Evolutionary conservation across 2,329 filamentous ascomycete genomes (phyloP), one percentile per base, ranked within the genome.

Genomic region (Pestalotiopsis sp.): DNA sequence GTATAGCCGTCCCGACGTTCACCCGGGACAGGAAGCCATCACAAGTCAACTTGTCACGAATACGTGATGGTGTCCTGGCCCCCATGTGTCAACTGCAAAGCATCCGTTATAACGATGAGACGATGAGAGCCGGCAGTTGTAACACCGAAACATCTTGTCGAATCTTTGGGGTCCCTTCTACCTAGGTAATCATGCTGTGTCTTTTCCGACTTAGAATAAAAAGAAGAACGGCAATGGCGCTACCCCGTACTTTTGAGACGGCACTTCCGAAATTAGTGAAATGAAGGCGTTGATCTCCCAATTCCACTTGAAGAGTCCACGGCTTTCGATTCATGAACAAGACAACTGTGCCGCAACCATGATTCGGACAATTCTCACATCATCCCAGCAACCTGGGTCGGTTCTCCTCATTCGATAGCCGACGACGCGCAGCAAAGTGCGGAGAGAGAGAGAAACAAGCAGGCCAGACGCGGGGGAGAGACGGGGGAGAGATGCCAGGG

Each of bases 1-100:
- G 57, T 59, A 59, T 59, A 59, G 57, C 57, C 31, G 57, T 17
- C 6, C 57, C 57, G 57, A 59, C 23, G n/a, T 59, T 59, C 57
- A 27, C 11, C 57, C 57, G 57, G 25, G 14, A 9, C 14, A 52
- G 20, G 45, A 59, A 36, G 57, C 12, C 57, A 36, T 59, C 57
- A 12, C 23, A 23, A 59, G 57, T 59, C 6, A 13, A 11, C 23
- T 23, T 27, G 23, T 27, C 25, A 27, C 27, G 57, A 36, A n/a
- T 27, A 23, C 57, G 25, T 59, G 23, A 36, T 59, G 31, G 31
- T 36, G 31, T 36, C 6, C 57, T 27, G 20, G 20, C 5, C 27
- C 23, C 57, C 57, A 36, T 59, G 14, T 17, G 57, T 27, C 14
- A 23, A 6, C 25, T 20, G 12, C 14, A n/a, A 52, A 17, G 17